Conservation (phyloP, 1,284 basidiomycete genomes). For the Lentinula novae-zelandiae region DNA sequence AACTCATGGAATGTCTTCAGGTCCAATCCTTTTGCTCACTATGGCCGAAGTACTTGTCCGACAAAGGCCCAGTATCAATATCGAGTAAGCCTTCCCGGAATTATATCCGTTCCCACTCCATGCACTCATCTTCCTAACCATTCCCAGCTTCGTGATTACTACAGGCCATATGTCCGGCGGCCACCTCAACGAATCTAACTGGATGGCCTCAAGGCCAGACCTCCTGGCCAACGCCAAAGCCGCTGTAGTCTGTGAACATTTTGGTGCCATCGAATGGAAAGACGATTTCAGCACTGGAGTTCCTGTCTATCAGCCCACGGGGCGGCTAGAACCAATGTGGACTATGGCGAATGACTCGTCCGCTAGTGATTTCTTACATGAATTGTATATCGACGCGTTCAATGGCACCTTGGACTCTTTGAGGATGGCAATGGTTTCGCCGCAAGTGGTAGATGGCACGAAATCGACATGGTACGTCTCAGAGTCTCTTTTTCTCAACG, state of each 20-base stretch:
- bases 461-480: slow-evolving; percentile 21
- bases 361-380: slow-evolving; percentile 19
- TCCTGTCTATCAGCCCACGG: slow-evolving; percentile 23
- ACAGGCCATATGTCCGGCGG: slow-evolving; percentile 21
- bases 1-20: slow-evolving; percentile 10
- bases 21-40: slow-evolving; percentile 25
- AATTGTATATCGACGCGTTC: slow-evolving; percentile 24
- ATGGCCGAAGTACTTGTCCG: slow-evolving; percentile 26
- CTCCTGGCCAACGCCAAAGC: slow-evolving; percentile 23
- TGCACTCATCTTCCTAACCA: not conserved
- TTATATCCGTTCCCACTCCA: not conserved
- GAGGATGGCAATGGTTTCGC: slow-evolving; percentile 26
- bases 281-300: slow-evolving; percentile 20
- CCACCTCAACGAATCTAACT: slow-evolving; percentile 25
- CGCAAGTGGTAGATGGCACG: slow-evolving; percentile 20
- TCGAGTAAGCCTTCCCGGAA: slow-evolving; percentile 20
- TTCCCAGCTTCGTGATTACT: slow-evolving; percentile 26
- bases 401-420: slow-evolving; percentile 21
- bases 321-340: slow-evolving; percentile 27
- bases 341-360: slow-evolving; percentile 25
- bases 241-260: slow-evolving; percentile 26
- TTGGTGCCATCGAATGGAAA: slow-evolving; percentile 27
- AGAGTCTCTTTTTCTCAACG: not conserved
- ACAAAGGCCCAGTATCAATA: slow-evolving; percentile 20
- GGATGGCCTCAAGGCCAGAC: slow-evolving; percentile 24